Conservation (phyloP, 163 green algal species). For the Chlorella variabilis region DNA sequence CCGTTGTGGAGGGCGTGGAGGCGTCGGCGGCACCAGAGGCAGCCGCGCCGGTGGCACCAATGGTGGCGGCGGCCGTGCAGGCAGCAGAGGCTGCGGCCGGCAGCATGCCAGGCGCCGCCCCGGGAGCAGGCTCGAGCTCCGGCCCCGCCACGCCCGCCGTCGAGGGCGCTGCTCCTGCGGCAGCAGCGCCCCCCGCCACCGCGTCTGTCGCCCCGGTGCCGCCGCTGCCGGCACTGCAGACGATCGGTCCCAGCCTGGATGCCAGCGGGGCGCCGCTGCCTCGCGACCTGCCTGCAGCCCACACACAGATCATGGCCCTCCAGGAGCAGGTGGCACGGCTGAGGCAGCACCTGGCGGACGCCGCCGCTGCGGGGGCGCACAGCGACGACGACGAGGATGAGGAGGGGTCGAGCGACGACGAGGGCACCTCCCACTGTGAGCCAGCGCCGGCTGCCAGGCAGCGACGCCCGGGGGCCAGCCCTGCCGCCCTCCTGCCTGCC, state of each 20-base stretch:
- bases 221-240: not conserved
- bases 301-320: conserved; percentile 1
- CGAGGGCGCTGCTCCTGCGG: not conserved
- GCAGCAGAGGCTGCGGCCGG: not conserved
- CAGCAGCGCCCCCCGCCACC: too few species aligned
- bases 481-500: too few species aligned
- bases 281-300: not conserved
- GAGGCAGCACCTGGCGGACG: conserved; percentile 3
- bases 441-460: not conserved
- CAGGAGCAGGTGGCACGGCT: conserved; percentile 27
- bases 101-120: too few species aligned
- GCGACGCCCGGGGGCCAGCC: too few species aligned
- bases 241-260: too few species aligned
- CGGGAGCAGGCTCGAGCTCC: not conserved
- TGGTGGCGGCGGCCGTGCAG: too few species aligned
- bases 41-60: not conserved
- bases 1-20: not conserved
- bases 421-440: not conserved
- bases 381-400: conserved; percentile 15
- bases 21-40: not conserved
- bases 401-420: not conserved
- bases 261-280: not conserved
- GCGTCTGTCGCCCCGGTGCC: too few species aligned
- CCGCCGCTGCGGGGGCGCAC: not conserved
- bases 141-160: not conserved